Conservation (phyloP, 305 asterid genomes). For the Fraxinus greggii region DNA sequence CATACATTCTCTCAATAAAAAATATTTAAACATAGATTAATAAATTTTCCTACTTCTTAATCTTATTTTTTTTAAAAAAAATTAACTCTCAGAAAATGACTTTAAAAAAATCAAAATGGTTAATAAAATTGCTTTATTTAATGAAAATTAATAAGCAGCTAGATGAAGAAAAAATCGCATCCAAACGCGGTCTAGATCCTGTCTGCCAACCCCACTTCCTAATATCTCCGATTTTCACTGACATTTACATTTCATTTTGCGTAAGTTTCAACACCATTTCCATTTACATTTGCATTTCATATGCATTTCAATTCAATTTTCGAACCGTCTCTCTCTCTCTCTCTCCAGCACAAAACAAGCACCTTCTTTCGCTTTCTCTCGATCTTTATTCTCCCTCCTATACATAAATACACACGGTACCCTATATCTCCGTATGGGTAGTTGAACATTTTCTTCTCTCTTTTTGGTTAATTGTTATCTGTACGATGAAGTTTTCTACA, state of each 20-base stretch:
- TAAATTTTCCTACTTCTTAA: neutral
- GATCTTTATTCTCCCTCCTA: slow-evolving; percentile 25
- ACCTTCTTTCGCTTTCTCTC: slow-evolving; percentile 35
- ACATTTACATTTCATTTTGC: slow-evolving; percentile 32
- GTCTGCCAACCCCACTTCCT: slow-evolving; percentile 22
- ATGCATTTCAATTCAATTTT: slow-evolving; percentile 10
- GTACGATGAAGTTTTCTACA: slow-evolving; percentile 23
- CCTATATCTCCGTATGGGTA: slow-evolving; percentile 8
- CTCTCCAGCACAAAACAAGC: slow-evolving; percentile 22
- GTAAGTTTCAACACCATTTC: slow-evolving; percentile 31
- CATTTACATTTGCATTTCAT: slow-evolving; percentile 19
- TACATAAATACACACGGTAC: neutral
- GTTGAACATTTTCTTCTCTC: neutral
- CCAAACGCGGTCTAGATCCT: neutral
- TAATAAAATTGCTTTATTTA: neutral
- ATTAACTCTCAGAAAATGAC: neutral
- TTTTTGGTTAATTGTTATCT: slow-evolving; percentile 2
- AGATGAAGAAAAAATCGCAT: neutral
- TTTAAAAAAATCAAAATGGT: neutral
- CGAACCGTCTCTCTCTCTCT: slow-evolving; percentile 25
- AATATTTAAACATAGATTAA: too few species aligned
- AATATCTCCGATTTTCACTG: slow-evolving; percentile 20
- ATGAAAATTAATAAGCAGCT: neutral
- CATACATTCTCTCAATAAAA: neutral
- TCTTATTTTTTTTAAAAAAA: too few species aligned